These are phyloP conservation scores for Diaporthe humulicola DNA, from an alignment of 2,329 filamentous ascomycete species.

Conservation along the genomic window DNA sequence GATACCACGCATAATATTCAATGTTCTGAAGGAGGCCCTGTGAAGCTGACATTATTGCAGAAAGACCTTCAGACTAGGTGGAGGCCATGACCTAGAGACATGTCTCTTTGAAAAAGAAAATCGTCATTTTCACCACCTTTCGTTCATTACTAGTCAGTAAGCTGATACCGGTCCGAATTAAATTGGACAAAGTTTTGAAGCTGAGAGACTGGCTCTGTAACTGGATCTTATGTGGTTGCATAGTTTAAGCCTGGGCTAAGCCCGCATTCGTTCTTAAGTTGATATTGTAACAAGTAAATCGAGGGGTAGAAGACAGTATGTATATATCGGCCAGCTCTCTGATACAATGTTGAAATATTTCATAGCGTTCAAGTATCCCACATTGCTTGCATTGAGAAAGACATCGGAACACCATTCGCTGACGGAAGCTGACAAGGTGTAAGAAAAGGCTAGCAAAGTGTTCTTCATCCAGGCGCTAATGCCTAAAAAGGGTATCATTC, in stretches of 20 bases:
- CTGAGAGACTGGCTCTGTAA: not conserved
- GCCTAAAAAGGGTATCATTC: slow-evolving; percentile 1
- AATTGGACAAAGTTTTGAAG: not conserved
- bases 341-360: not conserved
- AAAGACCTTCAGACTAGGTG: no score
- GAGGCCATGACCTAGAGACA: not conserved
- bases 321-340: not conserved
- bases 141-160: not conserved
- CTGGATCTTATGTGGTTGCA: not conserved
- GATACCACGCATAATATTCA: not conserved
- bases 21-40: no score
- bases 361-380: not conserved
- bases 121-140: not conserved
- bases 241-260: not conserved
- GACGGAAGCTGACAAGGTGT: not conserved
- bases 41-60: no score
- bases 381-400: no score
- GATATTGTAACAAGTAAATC: not conserved
- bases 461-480: not conserved
- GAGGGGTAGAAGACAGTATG: not conserved
- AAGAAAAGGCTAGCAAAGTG: not conserved
- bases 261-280: not conserved
- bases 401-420: not conserved
- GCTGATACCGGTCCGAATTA: not conserved
- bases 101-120: no score